A percentile compares a stretch with the other conserved stretches of the same genome.
These are phyloP conservation scores for Biscogniauxia mediterranea DNA, from an alignment of 2,329 filamentous ascomycete species.

Conservation along the genomic window DNA sequence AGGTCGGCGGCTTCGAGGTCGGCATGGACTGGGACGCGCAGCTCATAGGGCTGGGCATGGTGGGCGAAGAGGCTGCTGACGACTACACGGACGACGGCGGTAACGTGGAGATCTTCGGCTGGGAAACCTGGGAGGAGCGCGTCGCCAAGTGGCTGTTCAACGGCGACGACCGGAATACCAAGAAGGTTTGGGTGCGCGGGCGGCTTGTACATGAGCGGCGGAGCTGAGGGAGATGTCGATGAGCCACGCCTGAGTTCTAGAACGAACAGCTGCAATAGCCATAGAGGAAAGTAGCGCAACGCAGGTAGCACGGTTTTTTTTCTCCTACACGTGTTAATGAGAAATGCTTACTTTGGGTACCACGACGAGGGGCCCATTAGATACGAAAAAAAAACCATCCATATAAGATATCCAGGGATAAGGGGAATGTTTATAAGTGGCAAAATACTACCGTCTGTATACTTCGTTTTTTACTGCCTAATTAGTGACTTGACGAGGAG, in stretches of 20 bases:
- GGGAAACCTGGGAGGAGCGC: constrained; percentile 82
- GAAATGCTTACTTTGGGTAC: neutral
- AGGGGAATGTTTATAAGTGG: no score
- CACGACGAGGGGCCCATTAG: no score
- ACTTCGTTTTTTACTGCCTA: no score
- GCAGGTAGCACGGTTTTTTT: neutral
- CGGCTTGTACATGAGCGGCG: constrained; percentile 67
- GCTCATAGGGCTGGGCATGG: constrained; percentile 63
- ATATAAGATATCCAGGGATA: no score
- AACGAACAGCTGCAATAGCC: neutral
- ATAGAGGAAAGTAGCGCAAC: neutral
- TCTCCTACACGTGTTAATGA: neutral
- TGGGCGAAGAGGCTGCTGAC: constrained; percentile 41
- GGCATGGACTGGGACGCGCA: constrained; percentile 93
- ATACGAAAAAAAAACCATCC: no score
- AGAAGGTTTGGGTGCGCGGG: constrained; percentile 85
- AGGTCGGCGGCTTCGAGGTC: constrained; percentile 77
- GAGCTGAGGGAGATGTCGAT: neutral
- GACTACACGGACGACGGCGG: constrained; percentile 43
- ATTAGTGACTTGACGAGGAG: no score
- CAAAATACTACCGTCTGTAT: no score
- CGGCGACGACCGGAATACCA: constrained; percentile 89
- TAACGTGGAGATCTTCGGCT: constrained; percentile 85
- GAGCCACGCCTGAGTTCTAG: neutral
- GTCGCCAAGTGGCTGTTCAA: constrained; percentile 94